phyloP scores from a whole-genome alignment of 257 asterid genomes.

The Solanum etuberosum region DNA sequence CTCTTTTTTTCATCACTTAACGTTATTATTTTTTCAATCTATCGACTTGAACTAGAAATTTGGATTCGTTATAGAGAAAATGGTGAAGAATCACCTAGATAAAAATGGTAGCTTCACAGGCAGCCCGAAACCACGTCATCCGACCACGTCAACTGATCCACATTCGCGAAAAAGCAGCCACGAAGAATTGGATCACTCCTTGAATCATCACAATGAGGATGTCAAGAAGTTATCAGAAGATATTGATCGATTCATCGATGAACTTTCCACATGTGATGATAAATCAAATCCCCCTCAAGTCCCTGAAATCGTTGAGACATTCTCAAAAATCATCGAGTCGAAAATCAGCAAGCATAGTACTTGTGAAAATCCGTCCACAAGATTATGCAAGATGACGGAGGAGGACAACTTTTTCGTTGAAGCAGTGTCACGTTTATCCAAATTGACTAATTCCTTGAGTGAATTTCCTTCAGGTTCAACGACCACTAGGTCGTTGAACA shows the following conservation, averaged over 20 bases:
- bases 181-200: background rate
- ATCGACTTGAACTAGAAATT: background rate
- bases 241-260: constrained; percentile 31
- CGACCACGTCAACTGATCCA: background rate
- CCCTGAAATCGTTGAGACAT: constrained; percentile 39
- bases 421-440: constrained; percentile 39
- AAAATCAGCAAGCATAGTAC: constrained; percentile 26
- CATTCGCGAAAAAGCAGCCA: background rate
- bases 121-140: background rate
- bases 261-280: constrained; percentile 22
- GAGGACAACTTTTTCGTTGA: constrained; percentile 46
- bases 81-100: constrained; percentile 24
- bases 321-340: constrained; percentile 36
- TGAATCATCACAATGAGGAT: background rate
- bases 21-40: background rate
- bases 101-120: background rate
- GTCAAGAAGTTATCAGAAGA: constrained; percentile 12
- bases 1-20: background rate
- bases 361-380: background rate
- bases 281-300: constrained; percentile 32
- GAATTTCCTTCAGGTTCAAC: constrained; percentile 28
- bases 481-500: constrained; percentile 27
- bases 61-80: background rate
- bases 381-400: constrained; percentile 18
- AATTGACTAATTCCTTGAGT: constrained; percentile 24